Evolutionary conservation across 2,329 filamentous ascomycete genomes (phyloP), one percentile per base, ranked within the genome.

Genomic region (Sclerotinia spermophila): DNA sequence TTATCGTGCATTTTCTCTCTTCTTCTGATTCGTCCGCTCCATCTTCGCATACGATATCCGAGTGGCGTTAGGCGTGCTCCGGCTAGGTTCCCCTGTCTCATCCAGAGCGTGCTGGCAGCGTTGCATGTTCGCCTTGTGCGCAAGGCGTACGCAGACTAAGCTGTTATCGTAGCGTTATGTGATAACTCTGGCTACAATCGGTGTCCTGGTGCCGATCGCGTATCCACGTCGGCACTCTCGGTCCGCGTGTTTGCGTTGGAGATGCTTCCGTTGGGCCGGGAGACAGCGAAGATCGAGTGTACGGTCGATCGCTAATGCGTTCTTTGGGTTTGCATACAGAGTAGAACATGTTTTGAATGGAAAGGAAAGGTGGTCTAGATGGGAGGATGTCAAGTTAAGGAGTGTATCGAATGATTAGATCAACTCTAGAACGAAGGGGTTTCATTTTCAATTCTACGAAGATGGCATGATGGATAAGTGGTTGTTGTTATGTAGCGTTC

Each of bases 221-320:
- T 24, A 33, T 21, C 44, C 61, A 64, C 44, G 24, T 51, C 61
- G 61, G 61, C 44, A 51, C 51, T 64, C 44, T 64, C 30, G 42
- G 30, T 6, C 10, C 30, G 38, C 21, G 10, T 33, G 7, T 15
- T n/a, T 58, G 35, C 55, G 33, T 8, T 35, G 55, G 5, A 5
- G 30, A 45, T 33, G 13, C 53, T 58, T 58, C 55, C 42, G 60
- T 68, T 68, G 66, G 66, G 66, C 66, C 42, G 38, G 42, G 42
- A 48, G 44, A 42, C 65, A 68, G 30, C 38, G 56, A 61, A 61
- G 67, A 68, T 68, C 67, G 60, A 58, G 60, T 58, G 56, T 61
- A 40, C 60, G 38, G 51, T 30, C 27, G 67, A 51, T 68, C 67
- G 67, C 67, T 68, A 67, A 58, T 24, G 48, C 6, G 30, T 67